Conservation (phyloP, 2,329 filamentous ascomycete genomes). For the Daldinia sp. region DNA sequence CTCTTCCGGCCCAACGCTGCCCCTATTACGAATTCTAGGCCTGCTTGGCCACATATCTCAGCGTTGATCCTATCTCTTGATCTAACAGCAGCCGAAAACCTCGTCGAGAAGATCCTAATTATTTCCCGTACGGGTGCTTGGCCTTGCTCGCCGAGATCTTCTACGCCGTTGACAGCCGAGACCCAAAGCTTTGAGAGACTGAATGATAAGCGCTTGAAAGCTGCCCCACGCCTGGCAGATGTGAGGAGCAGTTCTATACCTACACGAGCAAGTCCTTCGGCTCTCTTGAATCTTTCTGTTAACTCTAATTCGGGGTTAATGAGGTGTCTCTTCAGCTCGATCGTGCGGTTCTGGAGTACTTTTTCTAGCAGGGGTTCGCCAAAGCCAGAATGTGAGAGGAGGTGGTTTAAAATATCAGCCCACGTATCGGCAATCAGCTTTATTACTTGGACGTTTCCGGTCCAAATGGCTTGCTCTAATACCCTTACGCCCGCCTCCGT, state of each 20-base stretch:
- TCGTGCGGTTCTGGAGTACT: background rate
- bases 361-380: conserved; percentile 2
- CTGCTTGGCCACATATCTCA: background rate
- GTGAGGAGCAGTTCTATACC: background rate
- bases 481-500: background rate
- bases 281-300: background rate
- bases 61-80: background rate
- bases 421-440: conserved; percentile 1
- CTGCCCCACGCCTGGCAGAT: background rate
- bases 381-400: background rate
- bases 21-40: background rate
- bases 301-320: background rate
- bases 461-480: background rate
- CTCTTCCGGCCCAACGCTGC: background rate
- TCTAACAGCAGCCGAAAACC: background rate
- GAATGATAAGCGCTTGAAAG: background rate
- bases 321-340: background rate
- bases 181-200: conserved; percentile 2
- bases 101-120: background rate
- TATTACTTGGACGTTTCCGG: background rate
- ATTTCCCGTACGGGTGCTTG: background rate
- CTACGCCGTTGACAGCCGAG: conserved; percentile 1
- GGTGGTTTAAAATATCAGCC: background rate
- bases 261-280: background rate
- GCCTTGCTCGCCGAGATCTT: background rate